A percentile compares a stretch with the other conserved stretches of the same genome.
Evolutionary conservation across 306 rosid species (phyloP).

Genomic region (Oemleria cerasiformis): DNA sequence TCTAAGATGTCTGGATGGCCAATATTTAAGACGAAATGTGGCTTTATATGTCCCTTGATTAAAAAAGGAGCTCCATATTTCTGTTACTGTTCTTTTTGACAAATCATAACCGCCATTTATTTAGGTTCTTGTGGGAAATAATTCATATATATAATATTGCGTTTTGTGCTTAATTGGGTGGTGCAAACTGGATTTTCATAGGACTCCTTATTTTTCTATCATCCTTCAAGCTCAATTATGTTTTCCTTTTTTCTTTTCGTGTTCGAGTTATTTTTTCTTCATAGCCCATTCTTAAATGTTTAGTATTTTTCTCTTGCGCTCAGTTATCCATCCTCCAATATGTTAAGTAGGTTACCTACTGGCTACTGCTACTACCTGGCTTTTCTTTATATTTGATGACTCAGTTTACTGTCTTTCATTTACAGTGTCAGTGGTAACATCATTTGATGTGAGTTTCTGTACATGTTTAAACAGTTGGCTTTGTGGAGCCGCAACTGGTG

Average conservation of each 20-base stretch:
- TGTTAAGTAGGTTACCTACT: background rate
- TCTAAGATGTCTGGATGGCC: background rate
- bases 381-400: background rate
- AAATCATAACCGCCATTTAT: background rate
- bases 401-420: background rate
- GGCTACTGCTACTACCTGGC: background rate
- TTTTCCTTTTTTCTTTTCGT: background rate
- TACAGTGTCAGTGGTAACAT: background rate
- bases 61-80: background rate
- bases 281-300: background rate
- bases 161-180: background rate
- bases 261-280: background rate
- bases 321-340: background rate
- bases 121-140: background rate
- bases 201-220: background rate
- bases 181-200: background rate
- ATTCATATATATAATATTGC: background rate
- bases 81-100: background rate
- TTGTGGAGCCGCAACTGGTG: slow-evolving; percentile 38
- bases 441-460: background rate
- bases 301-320: background rate
- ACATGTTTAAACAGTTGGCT: slow-evolving; percentile 36
- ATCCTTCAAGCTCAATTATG: background rate
- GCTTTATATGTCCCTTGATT: background rate
- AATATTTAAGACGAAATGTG: background rate